Conservation (phyloP, 345 rosid genomes). For the Anastatica hierochuntica region DNA sequence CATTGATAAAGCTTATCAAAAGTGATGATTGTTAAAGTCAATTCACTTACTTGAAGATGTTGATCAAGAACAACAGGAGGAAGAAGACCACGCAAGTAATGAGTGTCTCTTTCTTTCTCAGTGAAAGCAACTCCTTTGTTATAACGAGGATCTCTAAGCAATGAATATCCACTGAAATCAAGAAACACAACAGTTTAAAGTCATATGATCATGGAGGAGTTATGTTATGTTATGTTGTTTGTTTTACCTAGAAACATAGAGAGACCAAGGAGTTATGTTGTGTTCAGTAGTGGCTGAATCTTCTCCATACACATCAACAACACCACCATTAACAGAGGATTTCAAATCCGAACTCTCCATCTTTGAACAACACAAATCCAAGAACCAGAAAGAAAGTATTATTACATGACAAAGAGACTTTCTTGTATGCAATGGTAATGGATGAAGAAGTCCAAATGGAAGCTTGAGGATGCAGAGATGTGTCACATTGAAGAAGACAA, state of each 20-base stretch:
- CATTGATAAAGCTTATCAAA: neutral
- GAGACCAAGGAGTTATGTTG: conserved; percentile 80
- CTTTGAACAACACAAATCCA: neutral
- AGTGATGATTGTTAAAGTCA: neutral
- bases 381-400: neutral
- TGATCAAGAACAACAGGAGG: conserved; percentile 65
- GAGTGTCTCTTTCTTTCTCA: conserved; percentile 78
- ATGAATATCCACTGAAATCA: conserved; percentile 56
- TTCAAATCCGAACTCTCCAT: conserved; percentile 59
- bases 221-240: neutral
- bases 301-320: conserved; percentile 71
- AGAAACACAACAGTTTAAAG: no score
- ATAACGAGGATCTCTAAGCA: conserved; percentile 79
- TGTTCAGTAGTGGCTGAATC: conserved; percentile 77
- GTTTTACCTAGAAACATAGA: conserved; percentile 79
- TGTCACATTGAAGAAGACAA: conserved; percentile 22
- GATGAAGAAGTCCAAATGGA: conserved; percentile 21
- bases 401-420: neutral
- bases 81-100: conserved; percentile 78
- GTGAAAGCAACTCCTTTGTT: conserved; percentile 91
- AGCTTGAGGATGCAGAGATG: conserved; percentile 12
- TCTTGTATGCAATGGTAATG: neutral
- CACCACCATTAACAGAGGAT: conserved; percentile 54
- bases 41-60: conserved; percentile 52
- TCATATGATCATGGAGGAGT: no score